Evolutionary conservation across 495 filamentous ascomycete genomes (phyloP), one percentile per base, ranked within the genome.

Genomic region (Neurospora sp.): DNA sequence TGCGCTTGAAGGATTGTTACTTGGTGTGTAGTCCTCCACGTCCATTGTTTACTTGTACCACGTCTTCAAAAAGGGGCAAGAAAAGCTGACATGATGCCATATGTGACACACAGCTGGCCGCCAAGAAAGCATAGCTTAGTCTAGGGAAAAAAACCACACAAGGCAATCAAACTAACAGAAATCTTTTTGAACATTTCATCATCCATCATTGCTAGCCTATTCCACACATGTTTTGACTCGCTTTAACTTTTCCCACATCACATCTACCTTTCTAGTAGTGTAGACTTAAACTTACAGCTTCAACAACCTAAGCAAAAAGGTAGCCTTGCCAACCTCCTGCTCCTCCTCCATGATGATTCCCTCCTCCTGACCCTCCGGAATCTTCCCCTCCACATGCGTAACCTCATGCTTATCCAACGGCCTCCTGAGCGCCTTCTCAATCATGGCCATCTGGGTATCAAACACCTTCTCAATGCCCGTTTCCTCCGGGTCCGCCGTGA

Each of bases 1-100:
- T 97, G 81, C 88, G 82, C 75, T 80, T 98, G 69, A 97, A 97
- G 81, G 86, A 98, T 73, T 99, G 96, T 80, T 94, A 92, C 76
- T 74, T 96, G 76, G 94, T 98, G 86, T 80, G 89, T 77, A 45
- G 0, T 59, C 3, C 48, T 31, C 3, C 48, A 12, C 12, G 4
- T 22, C 10, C 12, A 3, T 16, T 31, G 22, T 61, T 27, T 31
- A 61, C 12, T 61, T 45, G 42, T n/a, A 45, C 42, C 42, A 45
- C 42, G 17, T 44, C 17, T 7, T 41, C 1, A 48, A n/a, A 20
- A 22, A 12, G 20, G 45, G 45, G 42, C 1, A 53, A 53, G 6
- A 31, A 31, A 31, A 31, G 45, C 45, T 53, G n/a, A 48, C 45
- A 48, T 20, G 8, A 40, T 48, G n/a, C 8, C 3, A 22, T 10